Evolutionary conservation across 73 alveolate species (phyloP), one percentile per base, ranked within the genome.

Genomic region (Halteria grandinella): DNA sequence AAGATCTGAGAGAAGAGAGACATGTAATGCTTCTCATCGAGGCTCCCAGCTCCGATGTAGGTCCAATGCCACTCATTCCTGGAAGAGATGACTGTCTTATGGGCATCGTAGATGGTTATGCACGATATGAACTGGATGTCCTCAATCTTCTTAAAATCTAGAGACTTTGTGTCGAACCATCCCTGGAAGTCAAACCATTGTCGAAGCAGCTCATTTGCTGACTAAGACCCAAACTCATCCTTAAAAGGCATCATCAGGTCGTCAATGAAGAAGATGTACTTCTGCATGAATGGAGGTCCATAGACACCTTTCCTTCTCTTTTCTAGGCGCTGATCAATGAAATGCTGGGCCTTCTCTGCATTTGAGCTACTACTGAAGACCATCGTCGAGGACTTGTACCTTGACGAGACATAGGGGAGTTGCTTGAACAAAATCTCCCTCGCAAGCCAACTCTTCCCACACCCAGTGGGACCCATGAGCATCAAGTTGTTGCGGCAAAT

Each of bases 381-480:
- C 24, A 92, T 73, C 29, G 91, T 70, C 14, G 91, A 86, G 59
- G 89, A 69, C 91, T 88, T 72, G 74, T 85, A 89, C 47, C 78
- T 89, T 2, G 41, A 37, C 0, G 86, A 47, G 11, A 75, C 55
- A 25, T 51, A 49, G 21, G 88, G 88, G 14, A 84, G 31, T 20
- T 84, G 50, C 40, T 62, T 60, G 62, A 54, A 93, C 64, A 96
- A 75, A 15, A 95, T 94, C 48, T 91, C 96, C 63, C 95, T 91
- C 39, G 90, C 75, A 55, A 95, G 85, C 89, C 93, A 88, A 0
- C 98, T 89, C 77, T 97, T 97, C 11, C 99, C 99, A 27, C 96
- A 85, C 55, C 99, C 99, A 0, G 98, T 95, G 52, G 95, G 96
- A 1, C 98, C 98, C 40, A 93, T 91, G 25, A 95, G 79, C 24